These are phyloP conservation scores for Sicyos edulis DNA, from an alignment of 306 rosid species.

Conservation along the genomic window DNA sequence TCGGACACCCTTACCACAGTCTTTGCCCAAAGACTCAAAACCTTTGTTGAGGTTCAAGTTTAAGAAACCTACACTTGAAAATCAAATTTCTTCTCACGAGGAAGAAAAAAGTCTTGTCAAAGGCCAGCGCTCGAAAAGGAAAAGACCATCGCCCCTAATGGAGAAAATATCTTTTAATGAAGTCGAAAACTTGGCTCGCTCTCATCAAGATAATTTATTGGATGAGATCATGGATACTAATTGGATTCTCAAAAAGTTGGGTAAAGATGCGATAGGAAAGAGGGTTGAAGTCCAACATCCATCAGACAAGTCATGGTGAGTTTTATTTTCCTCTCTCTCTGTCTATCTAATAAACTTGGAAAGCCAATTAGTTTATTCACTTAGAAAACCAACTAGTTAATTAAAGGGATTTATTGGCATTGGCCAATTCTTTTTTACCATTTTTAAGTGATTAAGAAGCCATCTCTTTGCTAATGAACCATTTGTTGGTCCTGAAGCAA, in stretches of 20 bases:
- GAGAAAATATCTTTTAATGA: conserved; percentile 52
- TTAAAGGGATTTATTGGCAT: conserved; percentile 4
- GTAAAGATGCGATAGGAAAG: conserved; percentile 93
- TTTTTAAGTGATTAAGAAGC: neutral
- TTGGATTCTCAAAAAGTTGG: conserved; percentile 92
- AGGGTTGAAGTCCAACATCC: conserved; percentile 91
- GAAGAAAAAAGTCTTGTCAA: conserved; percentile 72
- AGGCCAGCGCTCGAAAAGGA: conserved; percentile 95
- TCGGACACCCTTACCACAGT: conserved; percentile 39
- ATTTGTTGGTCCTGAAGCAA: neutral
- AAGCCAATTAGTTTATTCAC: too few species aligned
- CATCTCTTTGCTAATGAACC: neutral
- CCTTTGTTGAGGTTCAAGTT: conserved; percentile 74
- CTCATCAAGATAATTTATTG: conserved; percentile 48
- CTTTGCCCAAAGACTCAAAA: conserved; percentile 69
- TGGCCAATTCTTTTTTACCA: neutral
- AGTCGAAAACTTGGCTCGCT: conserved; percentile 39
- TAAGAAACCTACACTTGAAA: conserved; percentile 61
- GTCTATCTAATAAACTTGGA: neutral
- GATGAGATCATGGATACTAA: conserved; percentile 91
- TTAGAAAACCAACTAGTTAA: conserved; percentile 2
- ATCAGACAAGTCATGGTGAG: conserved; percentile 83
- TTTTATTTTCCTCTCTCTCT: neutral
- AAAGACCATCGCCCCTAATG: conserved; percentile 65
- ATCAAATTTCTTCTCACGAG: conserved; percentile 58